Evolutionary conservation across 768 basidiomycete species (phyloP), one percentile per base, ranked within the genome.

Genomic region (Panus rudis): DNA sequence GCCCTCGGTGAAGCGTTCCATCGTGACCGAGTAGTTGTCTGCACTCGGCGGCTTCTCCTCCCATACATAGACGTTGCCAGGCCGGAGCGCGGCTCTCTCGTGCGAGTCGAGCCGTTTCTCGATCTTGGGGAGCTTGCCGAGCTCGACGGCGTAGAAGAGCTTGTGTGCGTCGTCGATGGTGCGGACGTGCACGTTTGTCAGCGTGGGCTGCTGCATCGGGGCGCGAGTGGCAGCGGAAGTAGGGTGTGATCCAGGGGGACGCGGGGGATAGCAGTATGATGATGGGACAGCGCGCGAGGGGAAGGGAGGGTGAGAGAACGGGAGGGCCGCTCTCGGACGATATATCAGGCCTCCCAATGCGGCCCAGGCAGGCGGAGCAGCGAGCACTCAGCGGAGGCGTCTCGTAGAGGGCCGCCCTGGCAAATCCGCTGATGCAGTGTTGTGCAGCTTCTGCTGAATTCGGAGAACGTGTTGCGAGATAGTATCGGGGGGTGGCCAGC

Each of bases 1-100:
- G 19, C 87, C 87, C 59, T 90, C 87, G 4, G 87, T 90, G 63
- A 87, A 90, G 22, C 87, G 75, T 56, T 90, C 88, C 56, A 90
- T 90, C 23, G 84, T 83, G 24, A 86, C 70, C 12, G n/a, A n/a
- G n/a, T n/a, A n/a, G n/a, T n/a, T n/a, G n/a, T 86, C 86, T 19
- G 75, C 75, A 52, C 80, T 77, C 13, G 84, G 80, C 19, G 77
- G 76, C 37, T 84, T 70, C 56, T 87, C 85, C 63, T 87, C 86
- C 86, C 85, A 75, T 40, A 72, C 72, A 42, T 74, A 76, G 27
- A 76, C 71, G 45, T 64, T 56, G 28, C 63, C 67, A 16, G 81
- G 51, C 68, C 75, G 62, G 72, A 85, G 57, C 71, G 56, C 54
- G 24, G 57, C 57, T 49, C 63, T 60, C 51, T 90, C 87, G 53